Evolutionary conservation across 371 early-diverging fungal genomes (phyloP), one percentile per base, ranked within the genome.

Genomic region (Lichtheimia corymbifera): DNA sequence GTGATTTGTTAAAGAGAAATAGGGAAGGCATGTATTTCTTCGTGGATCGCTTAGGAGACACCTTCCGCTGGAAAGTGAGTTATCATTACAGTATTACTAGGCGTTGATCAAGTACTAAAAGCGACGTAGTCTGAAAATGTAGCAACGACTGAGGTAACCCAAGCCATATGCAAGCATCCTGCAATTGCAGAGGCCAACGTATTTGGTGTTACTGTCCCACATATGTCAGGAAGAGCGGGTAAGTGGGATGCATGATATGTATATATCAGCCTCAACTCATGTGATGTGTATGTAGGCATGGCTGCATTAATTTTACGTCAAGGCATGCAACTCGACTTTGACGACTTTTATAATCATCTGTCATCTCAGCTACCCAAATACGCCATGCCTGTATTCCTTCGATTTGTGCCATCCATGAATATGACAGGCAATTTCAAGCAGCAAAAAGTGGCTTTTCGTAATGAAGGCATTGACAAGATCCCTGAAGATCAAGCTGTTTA

Each of bases 21-120:
- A 24, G 58, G 7, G 75, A 84, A 11, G 89, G 88, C 2, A 85
- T 79, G 66, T 86, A 71, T 63, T 89, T 82, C 71, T 91, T 92
- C 75, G 82, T 83, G 13, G 91, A 91, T 53, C 86, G 92, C 18
- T 67, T 86, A n/a, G 91, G 91, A 5, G 91, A 92, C 44, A 87
- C 91, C 0, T 91, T 90, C 74, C 74, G 89, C 13, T 89, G 89
- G 89, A 65, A 77, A 15, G 84, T 80, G 57, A 35, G 35, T 35
- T 35, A 2, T 35, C 11, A 28, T 11, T 4, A 9, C 11, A 28
- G 0, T 4, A 9, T 35, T 9, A 22, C 22, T 22, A 35, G 6
- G 0, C 2, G 6, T 35, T 35, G 28, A 35, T 2, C 11, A 35
- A 2, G 35, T 35, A 35, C 35, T 35, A 35, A 35, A 2, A 35